Percentiles rank a stretch among this genome's conserved stretches.
These are phyloP conservation scores for Beauveria medogensis DNA, from an alignment of 2,329 filamentous ascomycete genomes.

Conservation along the genomic window DNA sequence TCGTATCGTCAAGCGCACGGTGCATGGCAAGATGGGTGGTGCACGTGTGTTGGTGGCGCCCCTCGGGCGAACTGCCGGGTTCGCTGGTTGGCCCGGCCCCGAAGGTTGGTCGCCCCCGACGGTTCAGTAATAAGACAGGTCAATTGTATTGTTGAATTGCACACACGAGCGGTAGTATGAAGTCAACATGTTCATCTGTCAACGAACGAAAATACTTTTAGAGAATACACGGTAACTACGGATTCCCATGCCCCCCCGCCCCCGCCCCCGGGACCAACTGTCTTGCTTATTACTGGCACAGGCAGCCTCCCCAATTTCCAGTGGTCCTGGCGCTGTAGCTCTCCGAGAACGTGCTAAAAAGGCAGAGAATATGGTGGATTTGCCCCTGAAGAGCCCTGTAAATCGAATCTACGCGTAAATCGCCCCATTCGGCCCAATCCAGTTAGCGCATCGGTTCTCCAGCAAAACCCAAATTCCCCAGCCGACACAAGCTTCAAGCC, in stretches of 20 bases:
- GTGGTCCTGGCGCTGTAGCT: not conserved
- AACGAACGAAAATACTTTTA: too few relatives aligned
- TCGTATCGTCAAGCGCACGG: not conserved
- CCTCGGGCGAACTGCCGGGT: not conserved
- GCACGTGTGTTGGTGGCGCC: not conserved
- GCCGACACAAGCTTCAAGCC: not conserved
- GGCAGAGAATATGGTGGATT: not conserved
- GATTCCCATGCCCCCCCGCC: too few relatives aligned
- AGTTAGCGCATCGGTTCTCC: not conserved
- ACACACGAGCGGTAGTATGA: not conserved
- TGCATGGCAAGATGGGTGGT: not conserved
- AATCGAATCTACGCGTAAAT: too few relatives aligned
- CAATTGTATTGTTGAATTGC: not conserved
- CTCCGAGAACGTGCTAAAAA: too few relatives aligned
- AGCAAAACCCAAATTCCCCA: not conserved
- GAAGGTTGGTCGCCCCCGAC: too few relatives aligned
- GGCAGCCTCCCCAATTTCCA: too few relatives aligned
- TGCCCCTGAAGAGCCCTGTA: not conserved
- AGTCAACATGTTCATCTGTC: too few relatives aligned
- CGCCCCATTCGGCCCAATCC: not conserved
- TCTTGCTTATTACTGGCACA: too few relatives aligned
- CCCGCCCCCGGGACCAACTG: too few relatives aligned
- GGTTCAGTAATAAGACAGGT: not conserved
- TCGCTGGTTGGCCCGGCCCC: conserved; percentile 1
- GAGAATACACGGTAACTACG: too few relatives aligned